Base-by-base conservation (phyloP, 768 basidiomycete species). In the Tulasnella sp. region DNA sequence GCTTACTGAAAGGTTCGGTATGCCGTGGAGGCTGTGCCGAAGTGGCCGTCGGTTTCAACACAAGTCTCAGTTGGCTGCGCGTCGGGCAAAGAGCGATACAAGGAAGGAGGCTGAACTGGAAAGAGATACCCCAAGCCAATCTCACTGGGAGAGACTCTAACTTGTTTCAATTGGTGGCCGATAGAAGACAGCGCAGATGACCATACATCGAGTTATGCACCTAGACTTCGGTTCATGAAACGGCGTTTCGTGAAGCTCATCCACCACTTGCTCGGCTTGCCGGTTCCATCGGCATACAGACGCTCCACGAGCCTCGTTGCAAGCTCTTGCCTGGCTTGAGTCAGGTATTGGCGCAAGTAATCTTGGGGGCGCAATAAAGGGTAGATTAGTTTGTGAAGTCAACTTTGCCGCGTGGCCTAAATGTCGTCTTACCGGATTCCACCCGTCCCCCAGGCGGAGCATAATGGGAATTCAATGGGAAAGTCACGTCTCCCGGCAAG, bases 241-340 rank as follows among this genome's bases (percentile, higher is more conserved):
- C 93, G 89, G 82, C 96, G 89, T 88, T 97, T 98, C 84, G 96
- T 95, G 90, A 99, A 99, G 29, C 93, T 93, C 94, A 98, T 97
- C 97, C 97, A 99, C 97, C 97, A 99, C 84, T 99, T 99, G 87
- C 93, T 97, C 6, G 97, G 96, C 82, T 93, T 96, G 76, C 91
- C 91, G 3, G 93, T 91, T 6, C 96, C 96, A 82, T 97, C 94
- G 49, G 91, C 93, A 82, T 99, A 99, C 70, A 99, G 85, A 72
- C 90, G 87, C 81, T 96, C 95, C 17, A 95, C 89, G 71, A 99
- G 84, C 38, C 97, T 89, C 11, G 90, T 87, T 29, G 95, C 93
- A 25, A 96, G 86, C 82, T 99, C 97, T 83, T 97, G 94, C 70
- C 97, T 90, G 11, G 92, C 93, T 83, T 99, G 97, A 4, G 90